Evolutionary conservation across 2,329 filamentous ascomycete species (phyloP), one percentile per base, ranked within the genome.

Genomic region (Trichoderma atroviride): DNA sequence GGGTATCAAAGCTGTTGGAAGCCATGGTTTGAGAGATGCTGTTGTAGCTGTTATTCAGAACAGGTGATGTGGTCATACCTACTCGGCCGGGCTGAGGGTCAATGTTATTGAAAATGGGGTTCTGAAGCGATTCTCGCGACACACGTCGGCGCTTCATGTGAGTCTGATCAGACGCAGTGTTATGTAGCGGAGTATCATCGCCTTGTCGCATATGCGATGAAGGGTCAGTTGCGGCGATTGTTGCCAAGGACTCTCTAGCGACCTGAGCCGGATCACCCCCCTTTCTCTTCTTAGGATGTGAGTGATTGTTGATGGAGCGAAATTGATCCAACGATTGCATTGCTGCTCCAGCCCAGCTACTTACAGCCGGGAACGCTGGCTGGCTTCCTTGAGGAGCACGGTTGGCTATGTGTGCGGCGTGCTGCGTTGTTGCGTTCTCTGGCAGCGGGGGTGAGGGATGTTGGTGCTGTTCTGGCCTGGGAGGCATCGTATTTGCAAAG

Each of bases 81-180:
- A 69, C 22, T 11, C 68, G 52, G 27, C 70, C 47, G 16, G 68
- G 52, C 19, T 74, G 71, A 9, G 72, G 63, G 33, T 71, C 69
- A 27, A 61, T 60, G 24, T 9, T 33, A 35, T 35, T 64, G 13
- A 68, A 43, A 6, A 40, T 61, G 19, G 66, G 61, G n/a, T 69
- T 69, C 27, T 74, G 73, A n/a, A 47, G 58, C 29, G 64, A 61
- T 16, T 72, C 74, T 37, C 73, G 73, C 3, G 76, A 75, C 16
- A 75, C 70, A 53, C 76, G 74, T 29, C 74, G 76, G 9, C 77
- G 75, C 68, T 78, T 78, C 31, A 66, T 52, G 22, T 52, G 57
- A 11, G 55, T 63, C 27, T 72, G 71, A 40, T 73, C 72, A 27
- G 59, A 31, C n/a, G 61, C 13, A n/a, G 47, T 37, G 35, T 24